Base-by-base conservation (phyloP, 108 stramenopile genomes). In the Parmales sp. region DNA sequence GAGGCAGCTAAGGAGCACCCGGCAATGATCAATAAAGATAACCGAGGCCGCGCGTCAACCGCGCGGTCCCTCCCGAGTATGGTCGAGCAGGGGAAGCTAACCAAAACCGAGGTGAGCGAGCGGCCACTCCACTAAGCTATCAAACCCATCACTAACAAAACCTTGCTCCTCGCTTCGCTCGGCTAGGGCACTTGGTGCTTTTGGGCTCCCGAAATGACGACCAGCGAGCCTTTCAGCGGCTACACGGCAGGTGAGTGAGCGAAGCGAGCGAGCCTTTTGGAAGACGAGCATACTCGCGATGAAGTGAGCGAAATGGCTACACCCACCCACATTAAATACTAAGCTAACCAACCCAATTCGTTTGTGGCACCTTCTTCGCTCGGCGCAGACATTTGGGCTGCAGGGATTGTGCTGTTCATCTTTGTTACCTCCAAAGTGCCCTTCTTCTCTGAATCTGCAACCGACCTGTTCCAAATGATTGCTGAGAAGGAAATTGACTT, bases 181-280 rank as follows among this genome's bases (percentile, higher is more conserved):
- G 16, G 22, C 29, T 6, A 67, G 46, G 93, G 93, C 8, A 90
- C 90, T 0, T 89, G 78, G 78, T 85, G 84, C 54, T 94, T 94
- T 69, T 94, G 88, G 87, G 68, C 76, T 38, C 93, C 93, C 0
- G 90, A 91, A 75, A 94, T 94, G 90, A 84, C 86, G n/a, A n/a
- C n/a, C n/a, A n/a, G n/a, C n/a, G n/a, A n/a, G n/a, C n/a, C n/a
- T n/a, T n/a, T n/a, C n/a, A n/a, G n/a, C n/a, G n/a, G n/a, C n/a
- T n/a, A n/a, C n/a, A n/a, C n/a, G n/a, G n/a, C n/a, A n/a, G n/a
- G n/a, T n/a, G n/a, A n/a, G n/a, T n/a, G n/a, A n/a, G n/a, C n/a
- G n/a, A n/a, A n/a, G n/a, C n/a, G n/a, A n/a, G n/a, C n/a, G n/a
- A n/a, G n/a, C n/a, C n/a, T n/a, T n/a, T n/a, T n/a, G n/a, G n/a